Conservation (phyloP, 805 yeast genomes). For the Candida suzukii region DNA sequence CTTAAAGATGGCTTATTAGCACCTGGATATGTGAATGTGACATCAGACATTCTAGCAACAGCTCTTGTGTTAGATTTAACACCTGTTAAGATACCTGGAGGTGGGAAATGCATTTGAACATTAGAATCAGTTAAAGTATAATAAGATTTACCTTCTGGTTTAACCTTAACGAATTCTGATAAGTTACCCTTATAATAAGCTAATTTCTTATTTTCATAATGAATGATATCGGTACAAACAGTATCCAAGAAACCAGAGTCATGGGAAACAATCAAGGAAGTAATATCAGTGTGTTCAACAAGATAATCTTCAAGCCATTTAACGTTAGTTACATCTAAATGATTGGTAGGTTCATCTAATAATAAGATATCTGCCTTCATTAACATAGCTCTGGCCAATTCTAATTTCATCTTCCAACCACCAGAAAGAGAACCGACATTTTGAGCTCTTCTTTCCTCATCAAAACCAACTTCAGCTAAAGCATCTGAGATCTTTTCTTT, state of each 20-base stretch:
- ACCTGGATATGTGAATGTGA: constrained; percentile 87
- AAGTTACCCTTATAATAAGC: constrained; percentile 95
- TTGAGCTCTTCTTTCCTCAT: constrained; percentile 83
- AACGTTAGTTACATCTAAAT: constrained; percentile 90
- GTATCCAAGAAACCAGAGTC: constrained; percentile 94
- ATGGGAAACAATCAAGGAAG: constrained; percentile 94
- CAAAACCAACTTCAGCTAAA: constrained; percentile 80
- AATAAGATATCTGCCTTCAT: constrained; percentile 93
- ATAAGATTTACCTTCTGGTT: constrained; percentile 95
- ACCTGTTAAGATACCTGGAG: constrained; percentile 97
- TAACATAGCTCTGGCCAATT: constrained; percentile 97
- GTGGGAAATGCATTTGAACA: constrained; percentile 97
- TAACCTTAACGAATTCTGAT: constrained; percentile 82
- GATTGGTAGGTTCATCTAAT: constrained; percentile 97
- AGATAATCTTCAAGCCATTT: constrained; percentile 91
- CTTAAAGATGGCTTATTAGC: constrained; percentile 74
- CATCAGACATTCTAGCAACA: constrained; percentile 65
- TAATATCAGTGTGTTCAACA: constrained; percentile 74
- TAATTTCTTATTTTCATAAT: constrained; percentile 90
- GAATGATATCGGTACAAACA: constrained; percentile 95
- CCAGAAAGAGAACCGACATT: constrained; percentile 93
- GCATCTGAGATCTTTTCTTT: constrained; percentile 70
- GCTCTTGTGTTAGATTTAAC: constrained; percentile 92
- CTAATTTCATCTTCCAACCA: constrained; percentile 99
- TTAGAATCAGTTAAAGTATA: constrained; percentile 89